Base-by-base conservation (phyloP, 2,329 filamentous ascomycete genomes). In the Aspergillus carbonarius region DNA sequence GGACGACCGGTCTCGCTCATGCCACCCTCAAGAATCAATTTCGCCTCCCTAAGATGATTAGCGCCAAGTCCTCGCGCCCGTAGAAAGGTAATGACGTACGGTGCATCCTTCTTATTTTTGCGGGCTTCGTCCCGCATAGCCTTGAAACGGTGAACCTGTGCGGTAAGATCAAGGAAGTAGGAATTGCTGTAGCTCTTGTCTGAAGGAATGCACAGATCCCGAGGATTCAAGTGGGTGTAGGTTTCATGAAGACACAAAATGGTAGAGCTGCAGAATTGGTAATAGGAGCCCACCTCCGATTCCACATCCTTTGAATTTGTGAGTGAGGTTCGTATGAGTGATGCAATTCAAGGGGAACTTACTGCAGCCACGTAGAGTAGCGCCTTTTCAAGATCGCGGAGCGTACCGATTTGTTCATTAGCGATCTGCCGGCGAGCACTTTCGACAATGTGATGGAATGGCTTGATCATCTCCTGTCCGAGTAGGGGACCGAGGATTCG, bases 141-240 rank as follows among this genome's bases (percentile, higher is more conserved):
- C 61, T 92, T 93, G 85, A 96, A 96, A 74, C 91, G 86, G 74
- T 88, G 86, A 69, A 97, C 92, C 85, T 97, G 93, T 75, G 96
- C 91, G 75, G 96, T 88, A 61, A 98, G 87, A 80, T 98, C 93
- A 79, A 97, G 89, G 75, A 97, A 97, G 79, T 98, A 98, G 73
- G 91, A 91, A 84, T 90, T 92, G 83, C 89, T 95, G 82, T 97
- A 98, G 66, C 92, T 92, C 70, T 90, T 88, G 77, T 98, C 93
- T 77, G 86, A 82, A 60, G 91, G 89, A 74, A 91, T 87, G 66
- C 88, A 88, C 79, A 93, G 91, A 76, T 98, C 93, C 74, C 87
- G 87, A 74, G 96, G 92, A 81, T 86, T 88, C 65, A 97, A 83
- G 76, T 89, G 88, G 76, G 92, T 88, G 76, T 96, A 91, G 60